phyloP scores from a whole-genome alignment of 805 yeast species.

The Candida oleophila region DNA sequence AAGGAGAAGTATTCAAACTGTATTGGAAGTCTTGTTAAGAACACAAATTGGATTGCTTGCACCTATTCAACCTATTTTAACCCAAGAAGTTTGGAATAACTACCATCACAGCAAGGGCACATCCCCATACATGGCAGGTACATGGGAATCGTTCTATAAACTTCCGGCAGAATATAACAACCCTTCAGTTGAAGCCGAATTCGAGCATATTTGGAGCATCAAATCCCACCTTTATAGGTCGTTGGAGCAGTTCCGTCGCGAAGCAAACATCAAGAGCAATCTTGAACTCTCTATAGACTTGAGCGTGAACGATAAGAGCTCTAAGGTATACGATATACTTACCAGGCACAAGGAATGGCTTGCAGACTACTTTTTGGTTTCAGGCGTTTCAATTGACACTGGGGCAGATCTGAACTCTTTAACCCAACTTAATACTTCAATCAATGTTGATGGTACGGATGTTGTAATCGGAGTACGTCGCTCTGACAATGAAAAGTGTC shows the following conservation, averaged over 20 bases:
- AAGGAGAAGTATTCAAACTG: slow-evolving; percentile 66
- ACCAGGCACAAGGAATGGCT: slow-evolving; percentile 20
- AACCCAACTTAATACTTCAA: not conserved
- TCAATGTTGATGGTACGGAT: slow-evolving; percentile 17
- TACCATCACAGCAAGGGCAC: slow-evolving; percentile 21
- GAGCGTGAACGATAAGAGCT: slow-evolving; percentile 13
- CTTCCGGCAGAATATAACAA: slow-evolving; percentile 36
- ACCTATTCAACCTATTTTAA: slow-evolving; percentile 79
- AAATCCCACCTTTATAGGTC: slow-evolving; percentile 49
- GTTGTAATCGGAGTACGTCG: slow-evolving; percentile 39
- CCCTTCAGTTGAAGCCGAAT: slow-evolving; percentile 38
- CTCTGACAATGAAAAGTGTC: slow-evolving; percentile 65
- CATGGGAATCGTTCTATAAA: slow-evolving; percentile 23
- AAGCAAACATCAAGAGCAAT: slow-evolving; percentile 54
- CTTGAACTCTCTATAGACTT: slow-evolving; percentile 55
- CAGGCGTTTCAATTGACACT: slow-evolving; percentile 47
- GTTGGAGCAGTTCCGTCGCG: slow-evolving; percentile 56
- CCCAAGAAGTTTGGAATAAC: slow-evolving; percentile 86
- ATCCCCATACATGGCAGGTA: slow-evolving; percentile 52
- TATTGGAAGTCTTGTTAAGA: slow-evolving; percentile 55
- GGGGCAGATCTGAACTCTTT: not conserved
- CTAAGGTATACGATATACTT: slow-evolving; percentile 12
- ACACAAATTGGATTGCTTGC: slow-evolving; percentile 66
- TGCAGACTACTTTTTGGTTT: slow-evolving; percentile 59
- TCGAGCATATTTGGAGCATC: slow-evolving; percentile 45